Percentiles rank a stretch among this genome's conserved stretches.
These are phyloP conservation scores for Barnettozyma salicaria DNA, from an alignment of 805 yeast genomes.

Conservation along the genomic window DNA sequence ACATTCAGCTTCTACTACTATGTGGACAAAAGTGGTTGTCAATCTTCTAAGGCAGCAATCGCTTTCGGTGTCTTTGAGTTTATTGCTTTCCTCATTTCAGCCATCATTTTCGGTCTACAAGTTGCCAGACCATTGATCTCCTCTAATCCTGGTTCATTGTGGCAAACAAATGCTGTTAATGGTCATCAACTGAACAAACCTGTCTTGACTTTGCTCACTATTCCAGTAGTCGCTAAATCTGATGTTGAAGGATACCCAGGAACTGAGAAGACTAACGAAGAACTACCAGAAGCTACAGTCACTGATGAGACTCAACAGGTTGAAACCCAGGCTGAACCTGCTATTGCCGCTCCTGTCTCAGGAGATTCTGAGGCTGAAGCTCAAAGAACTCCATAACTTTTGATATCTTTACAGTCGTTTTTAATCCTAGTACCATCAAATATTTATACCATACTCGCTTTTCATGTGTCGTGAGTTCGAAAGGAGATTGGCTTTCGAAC, in stretches of 20 bases:
- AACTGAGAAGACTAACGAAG: neutral
- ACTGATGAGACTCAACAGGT: neutral
- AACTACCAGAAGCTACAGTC: neutral
- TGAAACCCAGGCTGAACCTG: neutral
- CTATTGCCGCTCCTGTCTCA: no score
- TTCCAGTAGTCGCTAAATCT: neutral
- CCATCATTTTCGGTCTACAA: slow-evolving; percentile 10
- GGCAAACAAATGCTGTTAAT: slow-evolving; percentile 1
- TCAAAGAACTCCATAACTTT: no score
- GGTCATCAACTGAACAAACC: slow-evolving; percentile 1
- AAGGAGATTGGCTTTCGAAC: no score
- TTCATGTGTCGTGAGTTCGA: no score
- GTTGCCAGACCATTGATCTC: slow-evolving; percentile 7
- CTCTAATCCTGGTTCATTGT: neutral
- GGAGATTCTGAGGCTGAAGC: no score
- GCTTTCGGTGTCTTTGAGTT: slow-evolving; percentile 20
- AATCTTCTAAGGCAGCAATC: slow-evolving; percentile 18
- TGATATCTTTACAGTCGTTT: no score
- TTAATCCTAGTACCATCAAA: no score
- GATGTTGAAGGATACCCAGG: slow-evolving; percentile 1
- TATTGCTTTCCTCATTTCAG: slow-evolving; percentile 11
- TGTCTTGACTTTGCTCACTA: slow-evolving; percentile 1
- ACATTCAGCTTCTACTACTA: neutral
- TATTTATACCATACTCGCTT: no score
- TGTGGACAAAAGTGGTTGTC: slow-evolving; percentile 8